Base-by-base conservation (phyloP, 495 filamentous ascomycete genomes). In the Aspergillus baeticus region DNA sequence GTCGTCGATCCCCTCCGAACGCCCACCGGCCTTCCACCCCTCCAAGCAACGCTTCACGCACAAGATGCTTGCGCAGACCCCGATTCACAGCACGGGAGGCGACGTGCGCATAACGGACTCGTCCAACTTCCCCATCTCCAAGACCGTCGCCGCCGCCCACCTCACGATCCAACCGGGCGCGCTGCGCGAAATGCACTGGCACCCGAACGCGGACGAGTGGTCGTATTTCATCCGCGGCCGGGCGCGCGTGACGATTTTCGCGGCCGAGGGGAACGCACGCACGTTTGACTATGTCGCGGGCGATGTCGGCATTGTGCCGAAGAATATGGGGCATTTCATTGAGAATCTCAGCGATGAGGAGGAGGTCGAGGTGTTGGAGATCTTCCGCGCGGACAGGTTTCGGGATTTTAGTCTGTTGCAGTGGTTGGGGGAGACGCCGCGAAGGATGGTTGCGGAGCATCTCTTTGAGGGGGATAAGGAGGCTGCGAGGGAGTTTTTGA, bases 351-450 rank as follows among this genome's bases (percentile, higher is more conserved):
- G 34, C 5, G 80, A 83, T 36, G 79, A 84, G 51, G 79, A 81
- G 37, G 64, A 66, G 1, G 51, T 85, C n/a, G 81, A 84, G 60
- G 75, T 84, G 70, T 67, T 85, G 35, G 83, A 85, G 62, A 71
- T 85, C 11, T 84, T 84, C 67, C 72, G 78, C 8, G 75, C 81
- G 0, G 81, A 84, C 48, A 69, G 78, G 57, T 84, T 84, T 56
- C 69, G 77, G 35, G 85, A 88, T 51, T 85, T 89, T 60, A 84
- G 79, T 5, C 70, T 88, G 14, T 84, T 85, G 63, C 84, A 89
- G 66, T 89, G 85, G 86, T 64, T 89, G 61, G 85, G 84, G 5
- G 81, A 85, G 72, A 86, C 84, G 13, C 86, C 85, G 20, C 70
- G 77, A 65, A 64, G 78, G 38, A 71, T 85, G 69, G 84, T 88